These are phyloP conservation scores for Acaromyces ingoldii DNA, from an alignment of 1,284 basidiomycete genomes.

Conservation along the genomic window DNA sequence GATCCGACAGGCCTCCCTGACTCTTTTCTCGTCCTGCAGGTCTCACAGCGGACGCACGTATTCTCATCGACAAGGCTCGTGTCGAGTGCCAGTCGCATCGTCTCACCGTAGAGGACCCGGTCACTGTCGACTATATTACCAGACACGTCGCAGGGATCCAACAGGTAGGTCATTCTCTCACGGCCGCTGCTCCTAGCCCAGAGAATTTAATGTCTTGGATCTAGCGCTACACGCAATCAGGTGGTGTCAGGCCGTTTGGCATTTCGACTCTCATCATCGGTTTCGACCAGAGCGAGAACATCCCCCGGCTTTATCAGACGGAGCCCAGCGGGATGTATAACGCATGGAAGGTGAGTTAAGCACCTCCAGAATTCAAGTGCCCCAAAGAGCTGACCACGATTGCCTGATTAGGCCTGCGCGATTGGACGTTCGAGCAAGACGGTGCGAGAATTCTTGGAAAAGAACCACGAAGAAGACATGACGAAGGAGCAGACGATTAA, in stretches of 20 bases:
- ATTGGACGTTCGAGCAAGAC: conserved; percentile 98
- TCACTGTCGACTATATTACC: conserved; percentile 97
- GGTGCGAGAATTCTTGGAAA: conserved; percentile 96
- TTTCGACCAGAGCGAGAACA: conserved; percentile 85
- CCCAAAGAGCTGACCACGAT: not conserved
- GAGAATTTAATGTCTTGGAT: too few species aligned
- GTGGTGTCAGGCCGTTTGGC: conserved; percentile 95
- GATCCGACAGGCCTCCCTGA: not conserved
- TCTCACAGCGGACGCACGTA: conserved; percentile 92
- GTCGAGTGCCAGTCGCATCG: conserved; percentile 97
- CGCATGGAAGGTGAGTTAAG: conserved; percentile 83
- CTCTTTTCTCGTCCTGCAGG: conserved; percentile 57
- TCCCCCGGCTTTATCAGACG: conserved; percentile 86
- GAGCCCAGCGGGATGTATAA: conserved; percentile 95
- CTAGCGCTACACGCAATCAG: conserved; percentile 94
- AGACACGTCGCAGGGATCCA: conserved; percentile 96
- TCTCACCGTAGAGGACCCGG: conserved; percentile 94
- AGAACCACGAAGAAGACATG: conserved; percentile 92
- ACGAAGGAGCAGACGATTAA: conserved; percentile 85
- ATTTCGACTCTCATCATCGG: conserved; percentile 95
- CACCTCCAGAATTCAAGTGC: not conserved
- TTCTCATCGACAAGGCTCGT: conserved; percentile 95
- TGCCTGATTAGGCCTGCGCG: conserved; percentile 71
- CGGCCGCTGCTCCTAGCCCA: not conserved
- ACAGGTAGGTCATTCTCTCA: conserved; percentile 61